Conservation (phyloP, 352 stramenopile genomes). For the Pythium aphanidermatum region DNA sequence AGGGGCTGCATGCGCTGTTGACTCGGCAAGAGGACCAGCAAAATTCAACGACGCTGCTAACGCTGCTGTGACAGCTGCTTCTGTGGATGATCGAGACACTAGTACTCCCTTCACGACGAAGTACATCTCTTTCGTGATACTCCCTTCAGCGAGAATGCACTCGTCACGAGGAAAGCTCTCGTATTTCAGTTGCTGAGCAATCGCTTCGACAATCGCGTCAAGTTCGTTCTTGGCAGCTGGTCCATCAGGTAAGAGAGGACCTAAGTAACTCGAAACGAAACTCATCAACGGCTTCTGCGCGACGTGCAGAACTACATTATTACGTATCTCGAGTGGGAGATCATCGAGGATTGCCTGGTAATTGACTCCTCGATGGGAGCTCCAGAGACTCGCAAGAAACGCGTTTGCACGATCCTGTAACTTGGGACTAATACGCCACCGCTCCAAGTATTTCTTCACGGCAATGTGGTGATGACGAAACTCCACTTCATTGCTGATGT, state of each 20-base stretch:
- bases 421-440: slow-evolving; percentile 33
- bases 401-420: slow-evolving; percentile 32
- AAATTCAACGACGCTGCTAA: too few species aligned
- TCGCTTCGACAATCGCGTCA: slow-evolving; percentile 13
- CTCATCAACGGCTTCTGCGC: slow-evolving; percentile 27
- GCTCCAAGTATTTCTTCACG: slow-evolving; percentile 40
- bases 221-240: slow-evolving; percentile 25
- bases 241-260: slow-evolving; percentile 24
- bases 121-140: slow-evolving; percentile 61
- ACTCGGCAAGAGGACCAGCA: too few species aligned
- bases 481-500: slow-evolving; percentile 56
- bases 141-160: slow-evolving; percentile 52
- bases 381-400: slow-evolving; percentile 53
- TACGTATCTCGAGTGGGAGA: slow-evolving; percentile 39
- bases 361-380: slow-evolving; percentile 47
- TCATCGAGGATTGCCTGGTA: slow-evolving; percentile 55
- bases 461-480: slow-evolving; percentile 58
- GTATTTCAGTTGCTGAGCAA: slow-evolving; percentile 49
- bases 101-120: slow-evolving; percentile 60
- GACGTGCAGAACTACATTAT: slow-evolving; percentile 44
- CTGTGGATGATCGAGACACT: slow-evolving; percentile 14
- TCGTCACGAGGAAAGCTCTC: slow-evolving; percentile 64
- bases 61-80: slow-evolving; percentile 7
- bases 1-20: too few species aligned
- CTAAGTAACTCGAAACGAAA: slow-evolving; percentile 41